Evolutionary conservation across 2,329 filamentous ascomycete genomes (phyloP).

Genomic region (Bipolaris sorokiniana): DNA sequence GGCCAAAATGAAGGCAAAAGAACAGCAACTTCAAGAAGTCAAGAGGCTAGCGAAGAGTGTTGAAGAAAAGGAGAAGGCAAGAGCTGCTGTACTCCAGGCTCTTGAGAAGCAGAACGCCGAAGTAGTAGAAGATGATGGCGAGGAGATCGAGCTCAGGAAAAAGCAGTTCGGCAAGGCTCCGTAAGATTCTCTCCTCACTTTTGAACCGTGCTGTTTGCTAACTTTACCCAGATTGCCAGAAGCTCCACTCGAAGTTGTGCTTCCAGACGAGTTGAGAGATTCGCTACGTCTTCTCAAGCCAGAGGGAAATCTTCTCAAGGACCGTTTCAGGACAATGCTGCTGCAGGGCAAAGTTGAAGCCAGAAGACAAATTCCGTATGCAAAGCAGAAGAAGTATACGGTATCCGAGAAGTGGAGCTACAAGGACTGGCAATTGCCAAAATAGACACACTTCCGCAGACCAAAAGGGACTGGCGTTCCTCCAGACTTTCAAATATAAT

Average conservation of each 20-base stretch:
- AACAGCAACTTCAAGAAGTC: slow-evolving; percentile 73
- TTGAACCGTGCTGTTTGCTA: slow-evolving; percentile 4
- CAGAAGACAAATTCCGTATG: slow-evolving; percentile 77
- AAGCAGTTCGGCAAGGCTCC: slow-evolving; percentile 72
- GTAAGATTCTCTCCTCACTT: slow-evolving; percentile 35
- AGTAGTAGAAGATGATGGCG: slow-evolving; percentile 42
- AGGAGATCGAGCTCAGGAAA: slow-evolving; percentile 63
- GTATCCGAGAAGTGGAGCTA: slow-evolving; percentile 95
- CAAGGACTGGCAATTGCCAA: slow-evolving; percentile 80
- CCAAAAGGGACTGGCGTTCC: background rate
- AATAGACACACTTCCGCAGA: slow-evolving; percentile 1
- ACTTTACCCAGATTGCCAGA: slow-evolving; percentile 68
- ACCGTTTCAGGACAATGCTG: slow-evolving; percentile 87
- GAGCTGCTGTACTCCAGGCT: slow-evolving; percentile 35
- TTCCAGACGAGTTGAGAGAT: slow-evolving; percentile 59
- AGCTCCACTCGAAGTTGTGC: slow-evolving; percentile 59
- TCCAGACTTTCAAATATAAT: background rate
- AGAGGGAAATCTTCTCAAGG: slow-evolving; percentile 92
- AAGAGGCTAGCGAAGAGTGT: slow-evolving; percentile 72
- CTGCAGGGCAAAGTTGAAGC: slow-evolving; percentile 88
- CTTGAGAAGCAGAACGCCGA: slow-evolving; percentile 36
- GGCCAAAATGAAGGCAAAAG: slow-evolving; percentile 73
- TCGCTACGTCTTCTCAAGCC: slow-evolving; percentile 68
- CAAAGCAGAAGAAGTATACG: slow-evolving; percentile 80
- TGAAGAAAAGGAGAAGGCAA: slow-evolving; percentile 62